Conservation (phyloP, 352 stramenopile genomes). For the Phytophthora quininea region DNA sequence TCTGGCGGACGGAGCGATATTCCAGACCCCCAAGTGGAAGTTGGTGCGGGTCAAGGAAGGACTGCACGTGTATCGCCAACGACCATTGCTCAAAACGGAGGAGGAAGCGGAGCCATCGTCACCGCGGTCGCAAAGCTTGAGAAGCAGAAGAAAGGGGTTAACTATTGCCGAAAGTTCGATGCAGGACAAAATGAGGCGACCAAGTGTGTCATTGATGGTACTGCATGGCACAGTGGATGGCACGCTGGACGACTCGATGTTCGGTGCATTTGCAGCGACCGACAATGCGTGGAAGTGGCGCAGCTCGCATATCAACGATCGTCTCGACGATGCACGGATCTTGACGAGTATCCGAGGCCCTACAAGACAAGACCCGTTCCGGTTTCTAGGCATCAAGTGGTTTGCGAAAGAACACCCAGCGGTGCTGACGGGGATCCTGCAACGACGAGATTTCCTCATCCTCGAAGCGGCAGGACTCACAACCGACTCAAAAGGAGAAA, state of each 20-base stretch:
- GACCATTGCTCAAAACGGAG: slow-evolving; percentile 1
- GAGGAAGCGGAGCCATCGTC: neutral
- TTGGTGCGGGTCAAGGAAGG: slow-evolving; percentile 48
- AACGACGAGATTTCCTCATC: slow-evolving; percentile 59
- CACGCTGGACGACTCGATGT: slow-evolving; percentile 57
- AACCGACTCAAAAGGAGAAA: slow-evolving; percentile 40
- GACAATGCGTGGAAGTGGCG: slow-evolving; percentile 51
- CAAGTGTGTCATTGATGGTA: slow-evolving; percentile 44
- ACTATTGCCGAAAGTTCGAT: slow-evolving; percentile 14
- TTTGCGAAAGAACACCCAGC: slow-evolving; percentile 55
- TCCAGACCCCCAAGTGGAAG: slow-evolving; percentile 44
- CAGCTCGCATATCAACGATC: slow-evolving; percentile 55
- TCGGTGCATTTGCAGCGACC: slow-evolving; percentile 48
- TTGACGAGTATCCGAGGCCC: slow-evolving; percentile 43
- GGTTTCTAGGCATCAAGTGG: slow-evolving; percentile 63
- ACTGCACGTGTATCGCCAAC: slow-evolving; percentile 41
- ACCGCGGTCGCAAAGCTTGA: slow-evolving; percentile 8
- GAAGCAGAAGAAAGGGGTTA: neutral
- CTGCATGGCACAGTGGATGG: slow-evolving; percentile 52
- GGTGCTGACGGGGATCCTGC: slow-evolving; percentile 44
- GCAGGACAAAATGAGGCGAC: slow-evolving; percentile 33
- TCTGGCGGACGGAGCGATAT: slow-evolving; percentile 22
- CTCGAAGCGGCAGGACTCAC: slow-evolving; percentile 49
- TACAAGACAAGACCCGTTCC: slow-evolving; percentile 41
- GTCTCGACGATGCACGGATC: slow-evolving; percentile 51